phyloP scores from a whole-genome alignment of 2,329 filamentous ascomycete species.

The Knoxdaviesia capensis region DNA sequence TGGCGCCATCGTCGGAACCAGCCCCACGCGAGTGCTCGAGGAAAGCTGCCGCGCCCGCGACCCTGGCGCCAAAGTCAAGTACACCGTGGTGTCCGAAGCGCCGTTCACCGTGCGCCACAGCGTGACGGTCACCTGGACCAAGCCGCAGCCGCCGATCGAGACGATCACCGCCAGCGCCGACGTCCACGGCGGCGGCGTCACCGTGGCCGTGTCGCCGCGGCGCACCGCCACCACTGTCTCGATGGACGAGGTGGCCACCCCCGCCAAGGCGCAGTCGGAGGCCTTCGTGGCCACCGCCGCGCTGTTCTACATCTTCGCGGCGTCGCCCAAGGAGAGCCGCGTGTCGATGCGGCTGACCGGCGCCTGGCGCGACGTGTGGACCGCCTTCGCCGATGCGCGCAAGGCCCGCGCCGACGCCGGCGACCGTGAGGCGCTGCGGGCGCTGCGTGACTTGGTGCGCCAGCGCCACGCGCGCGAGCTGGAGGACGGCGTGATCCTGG shows the following conservation, averaged over 20 bases:
- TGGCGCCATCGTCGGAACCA: conserved; percentile 61
- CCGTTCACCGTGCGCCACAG: conserved; percentile 59
- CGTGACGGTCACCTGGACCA: conserved; percentile 61
- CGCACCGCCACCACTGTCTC: conserved; percentile 42
- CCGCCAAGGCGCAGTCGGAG: conserved; percentile 66
- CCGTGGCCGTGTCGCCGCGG: conserved; percentile 12
- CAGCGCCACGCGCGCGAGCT: conserved; percentile 48
- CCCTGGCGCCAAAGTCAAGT: conserved; percentile 43
- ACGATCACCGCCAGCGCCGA: conserved; percentile 20
- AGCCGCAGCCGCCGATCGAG: conserved; percentile 47
- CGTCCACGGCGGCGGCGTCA: too few relatives aligned
- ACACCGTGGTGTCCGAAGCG: conserved; percentile 49
- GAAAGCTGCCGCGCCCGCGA: conserved; percentile 79
- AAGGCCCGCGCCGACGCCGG: conserved; percentile 49
- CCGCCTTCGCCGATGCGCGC: conserved; percentile 51
- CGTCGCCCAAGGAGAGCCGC: conserved; percentile 71
- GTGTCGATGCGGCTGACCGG: conserved; percentile 58
- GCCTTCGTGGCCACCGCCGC: conserved; percentile 65
- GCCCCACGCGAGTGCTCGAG: conserved; percentile 57
- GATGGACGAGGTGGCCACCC: conserved; percentile 56
- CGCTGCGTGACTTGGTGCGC: conserved; percentile 50
- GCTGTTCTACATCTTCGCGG: conserved; percentile 61
- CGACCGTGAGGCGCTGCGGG: conserved; percentile 49
- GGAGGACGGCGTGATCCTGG: conserved; percentile 56
- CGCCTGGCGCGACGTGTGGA: conserved; percentile 71